A percentile compares a stretch with the other conserved stretches of the same genome.
phyloP scores from a whole-genome alignment of 2,329 filamentous ascomycete genomes.

The Sporothrix curviconia region DNA sequence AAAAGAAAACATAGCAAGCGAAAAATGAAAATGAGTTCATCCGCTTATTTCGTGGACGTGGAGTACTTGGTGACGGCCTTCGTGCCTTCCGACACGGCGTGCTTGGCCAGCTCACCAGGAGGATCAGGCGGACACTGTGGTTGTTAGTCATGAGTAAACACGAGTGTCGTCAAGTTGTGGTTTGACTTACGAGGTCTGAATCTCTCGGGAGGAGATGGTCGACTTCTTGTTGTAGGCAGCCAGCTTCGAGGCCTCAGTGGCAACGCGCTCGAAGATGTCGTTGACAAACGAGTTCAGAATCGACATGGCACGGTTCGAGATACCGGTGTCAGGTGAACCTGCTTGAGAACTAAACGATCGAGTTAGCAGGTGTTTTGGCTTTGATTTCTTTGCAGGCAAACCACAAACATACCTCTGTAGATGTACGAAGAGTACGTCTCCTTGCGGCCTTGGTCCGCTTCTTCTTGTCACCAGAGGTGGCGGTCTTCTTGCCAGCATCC shows the following conservation, averaged over 20 bases:
- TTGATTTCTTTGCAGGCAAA: not conserved
- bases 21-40: constrained; percentile 53
- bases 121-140: constrained; percentile 81
- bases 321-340: constrained; percentile 99
- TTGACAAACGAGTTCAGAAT: constrained; percentile 99
- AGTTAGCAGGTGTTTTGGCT: constrained; percentile 11
- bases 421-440: constrained; percentile 99
- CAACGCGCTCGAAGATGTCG: constrained; percentile 98
- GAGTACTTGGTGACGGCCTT: constrained; percentile 99
- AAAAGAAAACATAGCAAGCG: constrained; percentile 24
- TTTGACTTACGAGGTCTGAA: constrained; percentile 77
- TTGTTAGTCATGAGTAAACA: constrained; percentile 44
- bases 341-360: constrained; percentile 76
- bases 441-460: constrained; percentile 99
- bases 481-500: constrained; percentile 99
- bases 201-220: constrained; percentile 98
- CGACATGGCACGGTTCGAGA: constrained; percentile 99
- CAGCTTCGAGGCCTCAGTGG: constrained; percentile 97
- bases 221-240: constrained; percentile 99
- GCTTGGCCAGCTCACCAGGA: constrained; percentile 97
- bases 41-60: constrained; percentile 86
- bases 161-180: not conserved
- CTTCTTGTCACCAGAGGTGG: constrained; percentile 96
- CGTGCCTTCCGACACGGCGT: constrained; percentile 98
- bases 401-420: constrained; percentile 77